phyloP scores from a whole-genome alignment of 139 green algal genomes.

The Picochlorum sp. region DNA sequence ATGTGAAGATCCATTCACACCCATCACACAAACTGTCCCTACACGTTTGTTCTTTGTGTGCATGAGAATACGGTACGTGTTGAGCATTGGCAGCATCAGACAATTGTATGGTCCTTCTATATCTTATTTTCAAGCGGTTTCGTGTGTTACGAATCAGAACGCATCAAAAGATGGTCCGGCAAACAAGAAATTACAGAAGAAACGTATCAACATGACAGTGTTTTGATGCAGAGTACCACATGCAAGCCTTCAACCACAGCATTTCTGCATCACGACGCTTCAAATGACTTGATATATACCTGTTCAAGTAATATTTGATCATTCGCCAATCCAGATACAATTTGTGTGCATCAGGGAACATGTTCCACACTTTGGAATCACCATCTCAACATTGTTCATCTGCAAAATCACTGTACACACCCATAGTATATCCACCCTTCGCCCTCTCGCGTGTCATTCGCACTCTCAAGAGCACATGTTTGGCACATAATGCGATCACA shows the following conservation, averaged over 20 bases:
- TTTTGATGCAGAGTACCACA: conserved; percentile 1
- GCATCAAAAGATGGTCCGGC: not conserved
- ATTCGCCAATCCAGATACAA: not conserved
- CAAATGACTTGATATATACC: not conserved
- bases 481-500: conserved; percentile 2
- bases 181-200: not conserved
- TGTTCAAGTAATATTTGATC: not conserved
- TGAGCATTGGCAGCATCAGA: not conserved
- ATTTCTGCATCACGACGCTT: not conserved
- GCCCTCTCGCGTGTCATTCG: not conserved
- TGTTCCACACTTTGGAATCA: not conserved
- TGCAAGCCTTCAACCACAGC: not conserved
- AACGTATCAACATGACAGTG: not conserved
- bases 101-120: not conserved
- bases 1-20: not conserved
- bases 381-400: conserved; percentile 1
- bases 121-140: not conserved
- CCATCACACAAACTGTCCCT: not conserved
- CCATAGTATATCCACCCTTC: not conserved
- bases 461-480: not conserved
- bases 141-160: conserved; percentile 1
- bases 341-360: conserved; percentile 4
- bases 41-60: not conserved
- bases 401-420: not conserved
- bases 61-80: not conserved